Evolutionary conservation across 129 eudicot genomes (phyloP).

Genomic region (Lactuca sativa): DNA sequence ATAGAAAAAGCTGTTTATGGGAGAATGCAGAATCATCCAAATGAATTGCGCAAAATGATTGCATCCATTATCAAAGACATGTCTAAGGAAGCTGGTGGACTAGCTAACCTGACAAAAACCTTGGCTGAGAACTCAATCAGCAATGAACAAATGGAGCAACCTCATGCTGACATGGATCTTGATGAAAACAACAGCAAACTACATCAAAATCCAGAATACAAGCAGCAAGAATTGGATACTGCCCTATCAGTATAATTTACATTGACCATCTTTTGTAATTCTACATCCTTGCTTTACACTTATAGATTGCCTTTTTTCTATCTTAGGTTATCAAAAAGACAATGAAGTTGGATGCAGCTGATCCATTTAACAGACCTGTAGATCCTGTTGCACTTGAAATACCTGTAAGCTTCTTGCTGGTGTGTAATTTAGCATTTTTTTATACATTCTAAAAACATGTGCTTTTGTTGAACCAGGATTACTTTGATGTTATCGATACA

Average conservation of each 20-base stretch:
- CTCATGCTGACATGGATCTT: slow-evolving; percentile 37
- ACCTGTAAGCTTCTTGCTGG: slow-evolving; percentile 53
- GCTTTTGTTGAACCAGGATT: slow-evolving; percentile 52
- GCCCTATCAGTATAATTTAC: slow-evolving; percentile 51
- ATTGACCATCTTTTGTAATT: background rate
- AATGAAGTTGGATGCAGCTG: slow-evolving; percentile 84
- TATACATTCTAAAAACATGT: background rate
- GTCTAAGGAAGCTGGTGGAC: slow-evolving; percentile 43
- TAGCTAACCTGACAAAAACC: slow-evolving; percentile 54
- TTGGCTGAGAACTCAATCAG: slow-evolving; percentile 43
- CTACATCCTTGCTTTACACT: background rate
- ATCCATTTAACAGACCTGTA: slow-evolving; percentile 76
- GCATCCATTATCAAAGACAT: slow-evolving; percentile 35
- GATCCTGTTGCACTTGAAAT: slow-evolving; percentile 75
- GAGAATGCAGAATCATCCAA: slow-evolving; percentile 50
- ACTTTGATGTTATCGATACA: slow-evolving; percentile 78
- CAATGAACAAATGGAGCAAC: slow-evolving; percentile 34
- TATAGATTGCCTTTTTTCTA: background rate
- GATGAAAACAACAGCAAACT: slow-evolving; percentile 35
- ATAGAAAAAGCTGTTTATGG: slow-evolving; percentile 33
- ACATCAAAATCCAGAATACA: slow-evolving; percentile 40
- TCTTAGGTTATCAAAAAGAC: slow-evolving; percentile 63
- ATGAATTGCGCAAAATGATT: slow-evolving; percentile 50
- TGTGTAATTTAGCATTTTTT: background rate
- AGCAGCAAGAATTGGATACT: slow-evolving; percentile 57